phyloP scores from a whole-genome alignment of 108 stramenopile species.

The Pseudonitzschia pungens region DNA sequence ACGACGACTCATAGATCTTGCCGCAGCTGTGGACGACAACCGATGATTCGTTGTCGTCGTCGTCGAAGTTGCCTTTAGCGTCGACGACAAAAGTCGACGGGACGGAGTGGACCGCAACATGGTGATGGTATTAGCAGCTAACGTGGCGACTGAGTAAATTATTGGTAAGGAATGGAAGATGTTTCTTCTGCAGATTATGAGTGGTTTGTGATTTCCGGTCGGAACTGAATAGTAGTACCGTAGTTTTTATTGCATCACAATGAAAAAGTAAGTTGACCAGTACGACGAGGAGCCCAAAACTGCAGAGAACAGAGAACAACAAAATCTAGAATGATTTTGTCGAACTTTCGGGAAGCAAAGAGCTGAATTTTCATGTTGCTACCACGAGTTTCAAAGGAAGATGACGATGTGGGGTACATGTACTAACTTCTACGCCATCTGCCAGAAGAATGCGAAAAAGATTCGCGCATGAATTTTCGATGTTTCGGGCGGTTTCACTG shows the following conservation, averaged over 20 bases:
- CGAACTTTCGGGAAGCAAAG: background rate
- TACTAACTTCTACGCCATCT: background rate
- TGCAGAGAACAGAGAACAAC: background rate
- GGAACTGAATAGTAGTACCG: too few relatives aligned
- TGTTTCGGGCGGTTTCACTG: background rate
- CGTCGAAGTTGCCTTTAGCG: background rate
- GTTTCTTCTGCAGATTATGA: background rate
- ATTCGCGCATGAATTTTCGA: background rate
- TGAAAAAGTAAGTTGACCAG: background rate
- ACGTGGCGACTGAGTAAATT: too few relatives aligned
- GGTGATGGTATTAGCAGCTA: background rate
- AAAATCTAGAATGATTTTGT: slow-evolving; percentile 2
- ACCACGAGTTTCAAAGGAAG: background rate
- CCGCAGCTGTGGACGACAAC: background rate
- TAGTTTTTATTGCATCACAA: too few relatives aligned
- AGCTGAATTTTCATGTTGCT: background rate
- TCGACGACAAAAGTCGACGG: background rate
- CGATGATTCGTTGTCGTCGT: background rate
- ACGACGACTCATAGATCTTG: background rate
- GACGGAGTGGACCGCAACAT: background rate
- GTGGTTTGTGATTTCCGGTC: too few relatives aligned
- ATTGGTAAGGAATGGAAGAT: background rate
- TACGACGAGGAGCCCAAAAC: background rate
- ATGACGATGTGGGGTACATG: background rate
- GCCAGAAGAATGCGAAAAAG: background rate